Conservation (phyloP, 202 grass and related monocot genomes). For the Brachypodium distachyon region DNA sequence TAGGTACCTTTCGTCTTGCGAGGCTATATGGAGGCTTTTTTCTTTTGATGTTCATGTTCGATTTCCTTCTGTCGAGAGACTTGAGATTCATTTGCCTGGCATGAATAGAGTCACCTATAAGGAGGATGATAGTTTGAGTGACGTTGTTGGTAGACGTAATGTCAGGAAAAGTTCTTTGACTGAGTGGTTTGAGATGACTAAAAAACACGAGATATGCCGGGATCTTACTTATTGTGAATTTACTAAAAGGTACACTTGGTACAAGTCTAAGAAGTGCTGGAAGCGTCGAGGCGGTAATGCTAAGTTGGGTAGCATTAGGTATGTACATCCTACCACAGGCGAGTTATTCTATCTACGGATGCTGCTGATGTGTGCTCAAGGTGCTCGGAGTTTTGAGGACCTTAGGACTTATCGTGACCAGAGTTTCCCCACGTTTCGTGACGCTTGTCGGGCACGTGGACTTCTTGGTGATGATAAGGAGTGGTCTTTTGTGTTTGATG, state of each 20-base stretch:
- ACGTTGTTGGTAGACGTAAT: not conserved
- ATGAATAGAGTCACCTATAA: not conserved
- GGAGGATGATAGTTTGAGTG: not conserved
- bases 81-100: not conserved
- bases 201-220: too few relatives aligned
- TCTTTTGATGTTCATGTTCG: not conserved
- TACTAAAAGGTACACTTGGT: not conserved
- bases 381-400: not conserved
- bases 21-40: too few relatives aligned
- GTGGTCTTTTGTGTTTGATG: not conserved
- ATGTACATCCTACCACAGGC: not conserved
- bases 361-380: not conserved
- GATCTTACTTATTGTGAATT: not conserved
- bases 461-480: not conserved
- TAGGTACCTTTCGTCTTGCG: too few relatives aligned
- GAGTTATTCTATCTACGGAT: not conserved
- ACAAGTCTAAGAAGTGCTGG: too few relatives aligned
- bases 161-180: not conserved
- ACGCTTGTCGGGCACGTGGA: not conserved
- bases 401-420: not conserved
- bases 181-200: not conserved
- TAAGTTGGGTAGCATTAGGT: not conserved
- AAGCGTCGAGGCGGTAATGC: too few relatives aligned
- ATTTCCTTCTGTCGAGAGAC: not conserved
- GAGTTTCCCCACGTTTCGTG: not conserved